phyloP scores from a whole-genome alignment of 768 basidiomycete genomes.

The Psilocybe cyanescens region DNA sequence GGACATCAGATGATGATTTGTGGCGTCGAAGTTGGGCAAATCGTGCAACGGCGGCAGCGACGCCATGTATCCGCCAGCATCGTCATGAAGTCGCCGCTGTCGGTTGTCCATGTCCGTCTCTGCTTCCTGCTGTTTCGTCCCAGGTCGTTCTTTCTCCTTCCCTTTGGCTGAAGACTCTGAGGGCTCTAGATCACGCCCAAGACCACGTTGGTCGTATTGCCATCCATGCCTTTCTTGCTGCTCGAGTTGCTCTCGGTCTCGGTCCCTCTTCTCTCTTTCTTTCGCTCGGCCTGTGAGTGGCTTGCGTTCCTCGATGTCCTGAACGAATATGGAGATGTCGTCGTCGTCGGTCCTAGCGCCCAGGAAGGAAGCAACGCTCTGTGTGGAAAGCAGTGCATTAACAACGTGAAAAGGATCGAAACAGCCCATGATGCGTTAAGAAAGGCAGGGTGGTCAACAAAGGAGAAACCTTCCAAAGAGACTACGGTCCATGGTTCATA shows the following conservation, averaged over 20 bases:
- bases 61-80: conserved; percentile 10
- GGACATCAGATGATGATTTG: neutral
- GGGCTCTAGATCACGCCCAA: conserved; percentile 15
- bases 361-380: conserved; percentile 42
- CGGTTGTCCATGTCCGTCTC: neutral
- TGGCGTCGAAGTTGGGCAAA: neutral
- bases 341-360: conserved; percentile 67
- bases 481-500: neutral
- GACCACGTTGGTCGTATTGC: conserved; percentile 5
- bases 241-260: conserved; percentile 11
- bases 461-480: neutral
- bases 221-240: conserved; percentile 6
- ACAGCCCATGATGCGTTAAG: neutral
- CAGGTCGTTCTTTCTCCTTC: neutral
- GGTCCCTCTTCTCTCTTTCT: conserved; percentile 23
- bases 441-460: neutral
- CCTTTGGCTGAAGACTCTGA: neutral
- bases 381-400: neutral
- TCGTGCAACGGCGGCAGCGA: conserved; percentile 7
- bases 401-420: neutral
- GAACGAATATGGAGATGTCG: conserved; percentile 78
- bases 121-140: neutral
- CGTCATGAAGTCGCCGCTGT: conserved; percentile 3
- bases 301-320: conserved; percentile 73
- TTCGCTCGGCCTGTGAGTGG: conserved; percentile 54